Evolutionary conservation across 1,284 basidiomycete species (phyloP), one percentile per base, ranked within the genome.

Genomic region (Leccinum pachyderme): DNA sequence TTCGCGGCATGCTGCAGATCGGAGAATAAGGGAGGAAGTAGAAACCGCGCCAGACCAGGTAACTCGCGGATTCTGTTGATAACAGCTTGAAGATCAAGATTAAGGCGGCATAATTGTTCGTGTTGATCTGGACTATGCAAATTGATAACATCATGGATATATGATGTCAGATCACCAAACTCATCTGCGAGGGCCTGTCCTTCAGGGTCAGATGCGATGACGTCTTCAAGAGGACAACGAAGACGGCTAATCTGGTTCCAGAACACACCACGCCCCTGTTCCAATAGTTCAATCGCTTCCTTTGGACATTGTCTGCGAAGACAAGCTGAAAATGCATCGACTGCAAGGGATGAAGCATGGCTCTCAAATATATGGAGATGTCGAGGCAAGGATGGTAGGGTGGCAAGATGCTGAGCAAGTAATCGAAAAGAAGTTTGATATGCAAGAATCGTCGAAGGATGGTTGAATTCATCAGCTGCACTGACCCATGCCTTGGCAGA

Each of bases 1-100:
- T 2, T 28, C 2, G 44, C 24, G 11, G 27, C 12, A 9, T 15
- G 18, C 9, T 18, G 28, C 7, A 29, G 15, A 43, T 32, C 44
- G 2, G 44, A 28, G 27, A 46, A 46, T 12, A n/a, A 9, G 12
- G 27, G n/a, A 11, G 44, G 44, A 4, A 52, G 51, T n/a, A 67
- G 44, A 18, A 52, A 52, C 7, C 24, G 43, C 5, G 11, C n/a
- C 4, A 52, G 18, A 5, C 32, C 43, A 6, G 43, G 51, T 25
- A 52, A 29, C 11, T 33, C 7, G n/a, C 32, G 51, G n/a, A 46
- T 46, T 11, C 37, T 22, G 15, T 6, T 11, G 22, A 46, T 32
- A 2, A 37, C 11, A 35, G 12, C 35, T 7, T 46, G 24, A 2
- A 46, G 5, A 13, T 52, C 32, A n/a, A 37, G n/a, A 27, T 52